phyloP scores from a whole-genome alignment of 2,329 filamentous ascomycete genomes.

The Stromatinia cepivora region DNA sequence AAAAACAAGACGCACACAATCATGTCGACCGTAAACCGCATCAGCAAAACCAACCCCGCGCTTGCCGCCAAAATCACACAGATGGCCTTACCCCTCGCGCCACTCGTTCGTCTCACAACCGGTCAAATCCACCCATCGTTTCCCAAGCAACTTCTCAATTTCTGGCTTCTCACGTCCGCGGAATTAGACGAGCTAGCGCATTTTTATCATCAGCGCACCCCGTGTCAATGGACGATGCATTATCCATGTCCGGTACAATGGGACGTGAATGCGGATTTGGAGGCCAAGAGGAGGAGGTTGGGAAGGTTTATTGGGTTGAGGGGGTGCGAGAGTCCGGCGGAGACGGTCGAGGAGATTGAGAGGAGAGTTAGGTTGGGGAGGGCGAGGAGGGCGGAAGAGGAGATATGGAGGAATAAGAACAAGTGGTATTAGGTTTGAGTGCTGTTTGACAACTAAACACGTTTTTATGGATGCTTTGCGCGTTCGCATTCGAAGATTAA shows the following conservation, averaged over 20 bases:
- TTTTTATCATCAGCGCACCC: slow-evolving; percentile 72
- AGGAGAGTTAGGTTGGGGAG: slow-evolving; percentile 45
- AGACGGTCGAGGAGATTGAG: slow-evolving; percentile 40
- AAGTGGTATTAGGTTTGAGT: slow-evolving; percentile 31
- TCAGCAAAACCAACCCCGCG: slow-evolving; percentile 46
- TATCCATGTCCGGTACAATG: slow-evolving; percentile 72
- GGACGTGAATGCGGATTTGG: slow-evolving; percentile 53
- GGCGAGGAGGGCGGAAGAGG: slow-evolving; percentile 39
- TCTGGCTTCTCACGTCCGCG: slow-evolving; percentile 70
- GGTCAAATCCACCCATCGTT: slow-evolving; percentile 65
- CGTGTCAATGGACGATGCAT: slow-evolving; percentile 52
- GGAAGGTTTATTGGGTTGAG: slow-evolving; percentile 72
- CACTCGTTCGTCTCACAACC: slow-evolving; percentile 63
- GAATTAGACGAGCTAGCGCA: slow-evolving; percentile 69
- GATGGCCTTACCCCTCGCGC: slow-evolving; percentile 65
- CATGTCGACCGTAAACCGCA: slow-evolving; percentile 8
- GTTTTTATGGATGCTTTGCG: neutral
- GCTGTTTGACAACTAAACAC: neutral
- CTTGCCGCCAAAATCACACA: slow-evolving; percentile 63
- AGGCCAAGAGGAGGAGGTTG: slow-evolving; percentile 68
- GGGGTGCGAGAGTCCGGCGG: slow-evolving; percentile 57
- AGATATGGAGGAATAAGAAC: slow-evolving; percentile 32
- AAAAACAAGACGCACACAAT: neutral
- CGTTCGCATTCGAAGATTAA: slow-evolving; percentile 1
- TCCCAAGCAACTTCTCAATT: slow-evolving; percentile 65